Percentiles rank a stretch among this genome's conserved stretches.
Conservation (phyloP, 139 green algal genomes). For the Tetraselmis chui region DNA sequence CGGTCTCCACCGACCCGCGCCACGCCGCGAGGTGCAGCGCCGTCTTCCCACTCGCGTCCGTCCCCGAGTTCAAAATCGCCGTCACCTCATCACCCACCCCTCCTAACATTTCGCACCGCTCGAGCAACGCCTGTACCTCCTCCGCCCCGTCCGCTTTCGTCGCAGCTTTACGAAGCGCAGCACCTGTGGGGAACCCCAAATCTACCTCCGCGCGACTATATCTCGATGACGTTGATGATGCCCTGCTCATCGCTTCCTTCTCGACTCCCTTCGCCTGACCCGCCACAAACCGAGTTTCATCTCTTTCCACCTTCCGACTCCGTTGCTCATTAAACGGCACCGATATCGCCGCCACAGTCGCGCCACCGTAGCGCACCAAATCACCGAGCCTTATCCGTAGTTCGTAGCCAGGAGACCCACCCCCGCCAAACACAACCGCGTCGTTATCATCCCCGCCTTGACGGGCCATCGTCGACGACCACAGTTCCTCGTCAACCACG, state of each 20-base stretch:
- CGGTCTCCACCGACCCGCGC: neutral
- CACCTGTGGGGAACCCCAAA: neutral
- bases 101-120: neutral
- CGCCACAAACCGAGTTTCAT: no score
- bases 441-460: neutral
- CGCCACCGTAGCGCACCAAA: neutral
- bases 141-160: neutral
- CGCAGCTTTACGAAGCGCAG: neutral
- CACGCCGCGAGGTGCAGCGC: conserved; percentile 10
- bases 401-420: neutral
- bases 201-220: no score
- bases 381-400: neutral
- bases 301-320: no score
- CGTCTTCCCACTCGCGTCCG: conserved; percentile 5
- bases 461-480: neutral
- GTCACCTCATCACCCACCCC: no score
- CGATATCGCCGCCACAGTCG: neutral
- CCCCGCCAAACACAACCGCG: neutral
- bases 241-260: no score
- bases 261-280: no score
- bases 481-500: neutral
- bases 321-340: no score
- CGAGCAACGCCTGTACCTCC: neutral
- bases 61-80: neutral
- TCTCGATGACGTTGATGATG: no score